Percentiles rank a stretch among this genome's conserved stretches.
phyloP scores from a whole-genome alignment of 1,284 basidiomycete species.

The Mycosarcoma maydis region DNA sequence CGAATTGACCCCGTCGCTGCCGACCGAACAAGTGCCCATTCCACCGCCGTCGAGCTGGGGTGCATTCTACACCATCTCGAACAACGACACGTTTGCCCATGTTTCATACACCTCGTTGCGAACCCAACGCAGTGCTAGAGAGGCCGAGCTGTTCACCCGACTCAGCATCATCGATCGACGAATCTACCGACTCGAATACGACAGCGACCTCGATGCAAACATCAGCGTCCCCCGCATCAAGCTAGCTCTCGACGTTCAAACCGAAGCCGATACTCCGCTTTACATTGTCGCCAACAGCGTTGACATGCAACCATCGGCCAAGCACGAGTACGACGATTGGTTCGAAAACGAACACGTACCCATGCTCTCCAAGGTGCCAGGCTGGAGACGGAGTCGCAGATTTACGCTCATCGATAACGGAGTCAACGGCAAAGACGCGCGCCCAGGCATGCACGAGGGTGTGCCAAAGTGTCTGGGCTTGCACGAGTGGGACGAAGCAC shows the following conservation, averaged over 20 bases:
- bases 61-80: slow-evolving; percentile 66
- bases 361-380: slow-evolving; percentile 43
- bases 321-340: slow-evolving; percentile 49
- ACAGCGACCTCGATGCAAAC: slow-evolving; percentile 22
- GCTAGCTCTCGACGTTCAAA: slow-evolving; percentile 19
- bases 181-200: slow-evolving; percentile 61
- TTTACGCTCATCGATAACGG: slow-evolving; percentile 56
- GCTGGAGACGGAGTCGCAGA: slow-evolving; percentile 55
- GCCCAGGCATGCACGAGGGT: slow-evolving; percentile 9
- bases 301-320: slow-evolving; percentile 21
- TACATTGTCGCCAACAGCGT: slow-evolving; percentile 50
- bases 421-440: slow-evolving; percentile 19
- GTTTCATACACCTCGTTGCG: slow-evolving; percentile 63
- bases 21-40: no score
- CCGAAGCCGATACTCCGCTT: slow-evolving; percentile 6
- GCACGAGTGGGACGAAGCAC: slow-evolving; percentile 19
- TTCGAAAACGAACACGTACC: slow-evolving; percentile 49
- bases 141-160: slow-evolving; percentile 65
- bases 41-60: slow-evolving; percentile 44
- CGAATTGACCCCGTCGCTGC: neutral
- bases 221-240: slow-evolving; percentile 1
- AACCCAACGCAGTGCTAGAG: slow-evolving; percentile 62
- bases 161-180: slow-evolving; percentile 67
- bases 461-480: slow-evolving; percentile 45
- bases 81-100: slow-evolving; percentile 62